Conservation (phyloP, 495 filamentous ascomycete genomes). For the Lepraria neglecta region DNA sequence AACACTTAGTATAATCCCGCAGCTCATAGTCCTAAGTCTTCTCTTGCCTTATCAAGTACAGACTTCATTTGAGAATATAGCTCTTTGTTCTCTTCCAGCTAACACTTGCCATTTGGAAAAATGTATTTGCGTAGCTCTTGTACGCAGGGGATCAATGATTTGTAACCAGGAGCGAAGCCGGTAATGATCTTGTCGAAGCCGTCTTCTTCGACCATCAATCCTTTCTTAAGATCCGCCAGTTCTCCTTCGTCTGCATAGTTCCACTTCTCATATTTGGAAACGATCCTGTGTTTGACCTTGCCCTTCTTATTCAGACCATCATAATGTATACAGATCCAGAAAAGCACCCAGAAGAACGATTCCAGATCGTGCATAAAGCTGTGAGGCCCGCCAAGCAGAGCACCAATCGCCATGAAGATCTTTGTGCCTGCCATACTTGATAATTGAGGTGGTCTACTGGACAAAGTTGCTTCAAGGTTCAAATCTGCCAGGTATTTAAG, state of each 20-base stretch:
- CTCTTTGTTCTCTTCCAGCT: neutral
- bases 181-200: constrained; percentile 7
- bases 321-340: constrained; percentile 44
- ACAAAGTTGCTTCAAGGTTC: no score
- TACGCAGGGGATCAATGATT: constrained; percentile 18
- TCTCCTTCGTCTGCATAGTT: neutral
- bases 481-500: no score
- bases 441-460: no score
- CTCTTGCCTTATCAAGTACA: constrained; percentile 4
- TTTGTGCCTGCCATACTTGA: no score
- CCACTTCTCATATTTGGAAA: constrained; percentile 7
- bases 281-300: neutral
- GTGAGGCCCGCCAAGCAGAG: constrained; percentile 27
- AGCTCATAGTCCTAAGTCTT: no score
- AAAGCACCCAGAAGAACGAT: constrained; percentile 52
- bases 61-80: constrained; percentile 14
- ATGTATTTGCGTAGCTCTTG: constrained; percentile 15
- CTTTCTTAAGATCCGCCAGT: neutral
- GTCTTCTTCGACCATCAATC: neutral
- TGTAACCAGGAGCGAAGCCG: constrained; percentile 4
- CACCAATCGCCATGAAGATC: constrained; percentile 28
- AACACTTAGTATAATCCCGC: no score
- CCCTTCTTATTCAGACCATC: constrained; percentile 22
- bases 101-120: constrained; percentile 1
- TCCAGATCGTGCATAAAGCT: constrained; percentile 39